Percentiles rank a stretch among this genome's conserved stretches.
Conservation (phyloP, 192 early-diverging fungal genomes). For the Backusella macrospora region DNA sequence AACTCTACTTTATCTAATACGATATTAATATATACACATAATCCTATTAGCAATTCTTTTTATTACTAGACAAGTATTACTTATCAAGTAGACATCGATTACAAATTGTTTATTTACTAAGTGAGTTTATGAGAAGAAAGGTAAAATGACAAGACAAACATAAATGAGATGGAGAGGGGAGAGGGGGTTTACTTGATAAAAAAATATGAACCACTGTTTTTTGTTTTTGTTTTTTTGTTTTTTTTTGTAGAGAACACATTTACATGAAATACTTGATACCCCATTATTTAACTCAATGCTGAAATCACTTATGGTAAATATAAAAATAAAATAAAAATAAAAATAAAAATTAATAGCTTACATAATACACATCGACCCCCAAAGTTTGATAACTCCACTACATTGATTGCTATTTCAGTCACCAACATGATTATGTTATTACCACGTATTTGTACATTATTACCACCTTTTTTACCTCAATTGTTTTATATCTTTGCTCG, state of each 20-base stretch:
- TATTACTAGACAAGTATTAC: constrained; percentile 50
- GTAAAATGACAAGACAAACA: constrained; percentile 35
- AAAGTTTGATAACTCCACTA: constrained; percentile 56
- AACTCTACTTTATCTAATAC: no score
- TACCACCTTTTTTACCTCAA: constrained; percentile 48
- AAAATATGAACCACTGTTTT: neutral
- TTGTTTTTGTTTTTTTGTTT: no score
- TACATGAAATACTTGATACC: constrained; percentile 57
- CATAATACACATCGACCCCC: no score
- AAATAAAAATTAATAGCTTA: no score
- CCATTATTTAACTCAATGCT: constrained; percentile 53
- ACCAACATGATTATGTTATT: constrained; percentile 58
- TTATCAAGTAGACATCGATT: constrained; percentile 48
- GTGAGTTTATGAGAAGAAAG: constrained; percentile 53
- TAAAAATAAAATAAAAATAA: no score
- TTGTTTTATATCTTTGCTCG: constrained; percentile 56
- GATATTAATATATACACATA: no score
- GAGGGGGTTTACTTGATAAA: neutral
- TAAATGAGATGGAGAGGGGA: no score
- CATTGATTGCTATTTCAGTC: constrained; percentile 52
- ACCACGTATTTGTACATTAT: constrained; percentile 50
- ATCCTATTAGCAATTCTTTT: constrained; percentile 47
- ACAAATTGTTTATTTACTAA: constrained; percentile 50
- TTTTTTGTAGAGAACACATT: constrained; percentile 44
- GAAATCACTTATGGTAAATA: constrained; percentile 52